Evolutionary conservation across 768 basidiomycete genomes (phyloP).

Genomic region (Pleurotus cornucopiae): DNA sequence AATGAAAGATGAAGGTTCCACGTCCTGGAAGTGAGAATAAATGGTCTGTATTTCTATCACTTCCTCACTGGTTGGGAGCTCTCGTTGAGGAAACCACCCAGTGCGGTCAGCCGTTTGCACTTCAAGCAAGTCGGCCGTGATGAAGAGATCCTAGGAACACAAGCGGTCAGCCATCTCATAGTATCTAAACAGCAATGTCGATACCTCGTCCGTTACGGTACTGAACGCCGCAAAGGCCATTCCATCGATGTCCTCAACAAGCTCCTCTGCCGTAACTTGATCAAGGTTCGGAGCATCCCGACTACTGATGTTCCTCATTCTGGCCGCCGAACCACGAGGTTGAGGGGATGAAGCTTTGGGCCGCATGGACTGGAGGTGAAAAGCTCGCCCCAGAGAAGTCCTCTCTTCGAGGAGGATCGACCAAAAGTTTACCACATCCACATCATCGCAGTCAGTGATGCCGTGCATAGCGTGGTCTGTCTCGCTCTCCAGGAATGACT

Average conservation of each 20-base stretch:
- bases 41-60: constrained; percentile 76
- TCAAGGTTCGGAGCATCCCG: constrained; percentile 62
- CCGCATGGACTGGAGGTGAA: constrained; percentile 56
- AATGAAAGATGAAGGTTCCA: constrained; percentile 69
- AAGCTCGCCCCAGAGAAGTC: constrained; percentile 36
- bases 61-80: constrained; percentile 52
- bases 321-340: constrained; percentile 19
- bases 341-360: constrained; percentile 34
- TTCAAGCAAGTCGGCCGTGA: constrained; percentile 75
- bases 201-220: constrained; percentile 75
- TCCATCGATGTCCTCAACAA: constrained; percentile 75
- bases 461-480: constrained; percentile 50
- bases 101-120: constrained; percentile 75
- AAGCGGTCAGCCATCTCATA: constrained; percentile 5
- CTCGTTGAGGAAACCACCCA: constrained; percentile 70
- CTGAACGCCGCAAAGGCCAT: constrained; percentile 74
- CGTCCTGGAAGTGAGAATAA: constrained; percentile 66
- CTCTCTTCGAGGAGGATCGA: constrained; percentile 38
- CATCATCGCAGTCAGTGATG: constrained; percentile 33
- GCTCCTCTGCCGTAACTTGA: constrained; percentile 56
- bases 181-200: not conserved
- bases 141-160: constrained; percentile 61
- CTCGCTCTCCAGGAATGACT: constrained; percentile 53
- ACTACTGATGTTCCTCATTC: constrained; percentile 31
- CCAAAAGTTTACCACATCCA: constrained; percentile 44